These are phyloP conservation scores for Erigeron canadensis DNA, from an alignment of 129 eudicot genomes.

Conservation along the genomic window DNA sequence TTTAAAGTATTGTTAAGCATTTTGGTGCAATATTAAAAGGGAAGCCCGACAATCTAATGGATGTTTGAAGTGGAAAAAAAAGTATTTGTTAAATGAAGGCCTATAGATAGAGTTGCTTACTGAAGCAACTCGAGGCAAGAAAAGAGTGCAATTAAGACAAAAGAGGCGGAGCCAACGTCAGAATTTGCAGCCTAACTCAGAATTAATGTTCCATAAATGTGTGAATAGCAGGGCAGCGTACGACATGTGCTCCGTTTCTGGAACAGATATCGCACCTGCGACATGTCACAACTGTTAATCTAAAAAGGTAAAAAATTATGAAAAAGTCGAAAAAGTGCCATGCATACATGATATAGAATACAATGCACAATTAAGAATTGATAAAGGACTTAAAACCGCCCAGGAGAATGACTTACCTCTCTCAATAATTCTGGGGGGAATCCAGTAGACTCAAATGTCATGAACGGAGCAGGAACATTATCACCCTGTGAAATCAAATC, in stretches of 20 bases:
- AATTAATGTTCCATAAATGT: slow-evolving; percentile 54
- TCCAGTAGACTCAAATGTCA: slow-evolving; percentile 88
- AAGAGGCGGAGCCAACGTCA: slow-evolving; percentile 72
- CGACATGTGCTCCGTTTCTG: slow-evolving; percentile 99
- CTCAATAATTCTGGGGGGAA: slow-evolving; percentile 82
- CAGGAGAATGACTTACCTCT: slow-evolving; percentile 61
- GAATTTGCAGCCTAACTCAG: slow-evolving; percentile 87
- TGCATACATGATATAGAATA: not conserved
- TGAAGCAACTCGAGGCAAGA: slow-evolving; percentile 97
- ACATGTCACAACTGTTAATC: slow-evolving; percentile 62
- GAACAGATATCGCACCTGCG: slow-evolving; percentile 99
- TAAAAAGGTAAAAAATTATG: slow-evolving; percentile 26
- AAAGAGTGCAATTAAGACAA: slow-evolving; percentile 72
- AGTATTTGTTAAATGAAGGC: slow-evolving; percentile 36
- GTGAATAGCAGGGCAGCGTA: slow-evolving; percentile 95
- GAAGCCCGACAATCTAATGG: slow-evolving; percentile 14
- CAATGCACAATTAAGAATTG: not conserved
- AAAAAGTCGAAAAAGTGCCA: not conserved
- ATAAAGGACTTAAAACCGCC: not conserved
- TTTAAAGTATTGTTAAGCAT: not conserved
- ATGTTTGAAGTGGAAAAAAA: slow-evolving; percentile 18
- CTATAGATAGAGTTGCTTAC: slow-evolving; percentile 85
- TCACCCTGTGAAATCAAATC: slow-evolving; percentile 64
- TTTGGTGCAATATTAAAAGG: not conserved
- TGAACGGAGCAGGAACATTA: slow-evolving; percentile 88